These are phyloP conservation scores for Zygosaccharomyces pseudobailii DNA, from an alignment of 1,139 yeast species.

Conservation along the genomic window DNA sequence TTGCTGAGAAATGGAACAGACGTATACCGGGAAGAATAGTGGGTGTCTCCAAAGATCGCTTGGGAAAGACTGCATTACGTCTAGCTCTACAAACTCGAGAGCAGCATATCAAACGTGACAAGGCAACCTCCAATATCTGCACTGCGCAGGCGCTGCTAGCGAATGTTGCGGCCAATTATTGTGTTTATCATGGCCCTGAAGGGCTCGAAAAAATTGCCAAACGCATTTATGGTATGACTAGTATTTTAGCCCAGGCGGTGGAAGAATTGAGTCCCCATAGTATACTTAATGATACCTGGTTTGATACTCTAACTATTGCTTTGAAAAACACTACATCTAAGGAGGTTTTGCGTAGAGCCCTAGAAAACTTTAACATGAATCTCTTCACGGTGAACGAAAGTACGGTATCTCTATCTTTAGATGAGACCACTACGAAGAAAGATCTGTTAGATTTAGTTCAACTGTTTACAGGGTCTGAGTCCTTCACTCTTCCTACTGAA, in stretches of 20 bases:
- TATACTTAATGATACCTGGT: slow-evolving; percentile 61
- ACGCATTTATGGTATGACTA: slow-evolving; percentile 72
- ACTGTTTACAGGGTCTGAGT: slow-evolving; percentile 46
- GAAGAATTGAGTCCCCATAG: slow-evolving; percentile 45
- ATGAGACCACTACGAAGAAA: slow-evolving; percentile 69
- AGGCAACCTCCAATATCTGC: slow-evolving; percentile 95
- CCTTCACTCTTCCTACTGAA: slow-evolving; percentile 28
- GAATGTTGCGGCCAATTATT: slow-evolving; percentile 92
- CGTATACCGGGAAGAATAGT: slow-evolving; percentile 96
- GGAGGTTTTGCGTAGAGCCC: slow-evolving; percentile 53
- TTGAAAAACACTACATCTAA: slow-evolving; percentile 45
- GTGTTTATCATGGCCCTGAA: slow-evolving; percentile 92
- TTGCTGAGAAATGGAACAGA: slow-evolving; percentile 69
- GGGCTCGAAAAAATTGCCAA: slow-evolving; percentile 79
- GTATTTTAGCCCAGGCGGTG: slow-evolving; percentile 61
- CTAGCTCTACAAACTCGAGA: slow-evolving; percentile 96
- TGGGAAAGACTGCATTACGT: slow-evolving; percentile 84
- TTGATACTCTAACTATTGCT: slow-evolving; percentile 79
- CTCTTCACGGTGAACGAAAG: slow-evolving; percentile 61
- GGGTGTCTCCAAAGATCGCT: slow-evolving; percentile 87
- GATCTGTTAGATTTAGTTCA: slow-evolving; percentile 58
- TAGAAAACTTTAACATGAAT: slow-evolving; percentile 61
- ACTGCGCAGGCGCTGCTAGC: slow-evolving; percentile 97
- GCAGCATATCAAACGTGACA: slow-evolving; percentile 95
- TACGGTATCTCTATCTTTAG: slow-evolving; percentile 71